A percentile compares a stretch with the other conserved stretches of the same genome.
Evolutionary conservation across 202 grass and related monocot species (phyloP).

Genomic region (Panicum virgatum): DNA sequence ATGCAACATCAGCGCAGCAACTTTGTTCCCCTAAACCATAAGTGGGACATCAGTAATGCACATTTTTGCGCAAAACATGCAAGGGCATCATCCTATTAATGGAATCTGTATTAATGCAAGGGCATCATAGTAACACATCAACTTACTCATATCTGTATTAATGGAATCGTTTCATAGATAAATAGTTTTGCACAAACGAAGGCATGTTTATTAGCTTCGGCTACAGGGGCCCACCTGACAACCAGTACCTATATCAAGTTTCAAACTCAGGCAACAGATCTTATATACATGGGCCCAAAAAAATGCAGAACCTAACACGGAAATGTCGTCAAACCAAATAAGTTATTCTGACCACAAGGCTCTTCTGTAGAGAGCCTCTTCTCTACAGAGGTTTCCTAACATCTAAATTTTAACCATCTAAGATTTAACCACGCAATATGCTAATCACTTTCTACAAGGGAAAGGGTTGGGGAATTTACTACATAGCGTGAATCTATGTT

Average conservation of each 20-base stretch:
- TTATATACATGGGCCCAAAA: conserved; percentile 46
- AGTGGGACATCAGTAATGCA: too few relatives aligned
- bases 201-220: conserved; percentile 38
- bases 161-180: not conserved
- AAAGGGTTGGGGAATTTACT: conserved; percentile 27
- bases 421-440: not conserved
- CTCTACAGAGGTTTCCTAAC: conserved; percentile 11
- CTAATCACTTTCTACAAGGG: conserved; percentile 8
- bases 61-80: not conserved
- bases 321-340: conserved; percentile 20
- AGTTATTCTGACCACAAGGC: conserved; percentile 4
- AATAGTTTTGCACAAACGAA: conserved; percentile 31
- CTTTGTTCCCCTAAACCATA: too few relatives aligned
- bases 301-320: conserved; percentile 31
- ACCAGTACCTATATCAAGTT: conserved; percentile 13
- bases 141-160: not conserved
- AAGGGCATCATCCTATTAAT: not conserved
- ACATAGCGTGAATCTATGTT: not conserved
- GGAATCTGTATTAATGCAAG: too few relatives aligned
- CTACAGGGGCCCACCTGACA: conserved; percentile 29
- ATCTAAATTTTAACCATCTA: conserved; percentile 13
- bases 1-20: too few relatives aligned
- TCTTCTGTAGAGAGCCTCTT: conserved; percentile 10
- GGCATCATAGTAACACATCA: not conserved
- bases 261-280: not conserved